Percentiles rank a stretch among this genome's conserved stretches.
Conservation (phyloP, 768 basidiomycete species). For the Plicaturopsis crispa region DNA sequence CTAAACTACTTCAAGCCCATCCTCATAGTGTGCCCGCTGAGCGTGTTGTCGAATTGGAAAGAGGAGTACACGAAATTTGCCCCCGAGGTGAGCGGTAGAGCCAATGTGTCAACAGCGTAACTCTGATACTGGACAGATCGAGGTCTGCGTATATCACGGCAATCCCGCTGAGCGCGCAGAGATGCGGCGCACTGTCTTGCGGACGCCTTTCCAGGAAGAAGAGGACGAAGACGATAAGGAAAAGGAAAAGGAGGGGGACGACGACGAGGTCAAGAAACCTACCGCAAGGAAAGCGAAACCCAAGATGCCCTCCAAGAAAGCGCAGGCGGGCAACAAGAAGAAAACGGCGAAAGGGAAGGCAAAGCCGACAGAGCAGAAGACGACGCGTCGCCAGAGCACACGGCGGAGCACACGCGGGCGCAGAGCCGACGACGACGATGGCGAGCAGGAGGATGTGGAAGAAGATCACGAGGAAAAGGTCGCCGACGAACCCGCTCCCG, state of each 20-base stretch:
- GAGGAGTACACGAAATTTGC: conserved; percentile 83
- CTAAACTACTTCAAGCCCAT: conserved; percentile 65
- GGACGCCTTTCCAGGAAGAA: too few relatives aligned
- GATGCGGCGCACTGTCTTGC: conserved; percentile 59
- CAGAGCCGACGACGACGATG: not conserved
- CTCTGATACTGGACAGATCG: conserved; percentile 45
- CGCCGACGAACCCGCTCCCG: not conserved
- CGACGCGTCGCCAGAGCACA: conserved; percentile 3
- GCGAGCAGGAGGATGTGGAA: conserved; percentile 3
- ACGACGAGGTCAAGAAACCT: conserved; percentile 1
- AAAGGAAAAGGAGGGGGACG: conserved; percentile 12
- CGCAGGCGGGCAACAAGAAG: not conserved
- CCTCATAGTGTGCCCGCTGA: conserved; percentile 87
- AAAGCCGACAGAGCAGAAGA: conserved; percentile 2
- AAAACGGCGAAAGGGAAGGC: not conserved
- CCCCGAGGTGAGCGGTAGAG: conserved; percentile 45
- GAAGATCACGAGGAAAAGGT: conserved; percentile 12
- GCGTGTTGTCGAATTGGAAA: conserved; percentile 88
- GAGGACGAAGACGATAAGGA: conserved; percentile 9
- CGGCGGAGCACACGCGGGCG: conserved; percentile 5
- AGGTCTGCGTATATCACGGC: conserved; percentile 90
- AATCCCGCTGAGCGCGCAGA: conserved; percentile 73
- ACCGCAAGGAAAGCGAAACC: not conserved
- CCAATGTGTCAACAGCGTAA: conserved; percentile 1
- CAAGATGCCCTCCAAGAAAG: not conserved